Conservation (phyloP, 2,329 filamentous ascomycete genomes). For the Chaetomium sp. region DNA sequence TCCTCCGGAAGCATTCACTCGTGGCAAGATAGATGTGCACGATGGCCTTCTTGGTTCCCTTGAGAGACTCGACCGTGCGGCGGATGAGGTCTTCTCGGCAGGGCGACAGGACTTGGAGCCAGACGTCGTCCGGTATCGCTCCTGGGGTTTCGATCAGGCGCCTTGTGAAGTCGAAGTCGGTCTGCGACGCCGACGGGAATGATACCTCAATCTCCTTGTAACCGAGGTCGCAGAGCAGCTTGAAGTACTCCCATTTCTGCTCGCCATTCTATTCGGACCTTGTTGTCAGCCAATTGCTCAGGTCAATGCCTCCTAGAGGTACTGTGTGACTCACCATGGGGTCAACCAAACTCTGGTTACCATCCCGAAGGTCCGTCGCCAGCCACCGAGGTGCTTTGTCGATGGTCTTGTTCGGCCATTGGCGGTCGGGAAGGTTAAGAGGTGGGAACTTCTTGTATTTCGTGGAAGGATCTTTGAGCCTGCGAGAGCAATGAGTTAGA, state of each 20-base stretch:
- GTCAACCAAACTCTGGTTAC: constrained; percentile 87
- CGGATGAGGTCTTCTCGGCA: constrained; percentile 88
- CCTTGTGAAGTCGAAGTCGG: constrained; percentile 92
- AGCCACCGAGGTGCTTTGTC: constrained; percentile 87
- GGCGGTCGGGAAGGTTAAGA: constrained; percentile 59
- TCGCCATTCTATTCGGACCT: constrained; percentile 65
- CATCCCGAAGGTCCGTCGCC: constrained; percentile 81
- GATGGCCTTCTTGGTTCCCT: constrained; percentile 86
- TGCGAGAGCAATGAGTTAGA: constrained; percentile 26
- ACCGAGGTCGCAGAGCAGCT: constrained; percentile 84
- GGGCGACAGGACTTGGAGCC: constrained; percentile 84
- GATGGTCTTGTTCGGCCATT: constrained; percentile 80
- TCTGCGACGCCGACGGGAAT: constrained; percentile 90
- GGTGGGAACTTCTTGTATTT: constrained; percentile 70
- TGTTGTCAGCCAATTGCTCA: constrained; percentile 16
- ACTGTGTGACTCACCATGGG: constrained; percentile 65
- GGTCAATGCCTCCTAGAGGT: not conserved
- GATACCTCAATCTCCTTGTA: constrained; percentile 98
- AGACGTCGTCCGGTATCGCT: constrained; percentile 80
- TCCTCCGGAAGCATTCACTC: constrained; percentile 86
- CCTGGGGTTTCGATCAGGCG: constrained; percentile 80
- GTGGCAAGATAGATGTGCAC: constrained; percentile 95
- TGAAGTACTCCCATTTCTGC: constrained; percentile 92
- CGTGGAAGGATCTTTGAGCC: constrained; percentile 68
- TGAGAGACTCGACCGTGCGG: constrained; percentile 80